A percentile compares a stretch with the other conserved stretches of the same genome.
These are phyloP conservation scores for Coemansia sp. DNA, from an alignment of 192 early-diverging fungal species.

Conservation along the genomic window DNA sequence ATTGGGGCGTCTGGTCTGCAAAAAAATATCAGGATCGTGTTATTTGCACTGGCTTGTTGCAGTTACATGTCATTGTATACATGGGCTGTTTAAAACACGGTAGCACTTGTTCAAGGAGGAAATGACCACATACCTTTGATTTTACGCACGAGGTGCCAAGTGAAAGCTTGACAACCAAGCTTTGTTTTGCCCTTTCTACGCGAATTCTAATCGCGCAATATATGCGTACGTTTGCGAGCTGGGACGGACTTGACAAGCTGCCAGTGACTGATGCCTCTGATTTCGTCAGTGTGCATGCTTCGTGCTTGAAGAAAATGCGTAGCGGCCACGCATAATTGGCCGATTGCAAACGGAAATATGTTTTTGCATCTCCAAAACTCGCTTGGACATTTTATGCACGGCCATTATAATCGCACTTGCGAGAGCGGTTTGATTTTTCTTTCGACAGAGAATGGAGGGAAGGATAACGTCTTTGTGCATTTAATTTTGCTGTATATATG, in stretches of 20 bases:
- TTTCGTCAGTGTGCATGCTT: not conserved
- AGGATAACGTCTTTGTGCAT: constrained; percentile 3
- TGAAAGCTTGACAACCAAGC: not conserved
- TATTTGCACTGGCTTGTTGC: too few species aligned
- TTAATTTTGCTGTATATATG: not conserved
- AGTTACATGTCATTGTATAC: too few species aligned
- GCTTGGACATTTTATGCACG: not conserved
- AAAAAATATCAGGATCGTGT: not conserved
- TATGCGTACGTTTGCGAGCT: too few species aligned
- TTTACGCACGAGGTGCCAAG: too few species aligned
- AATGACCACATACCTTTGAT: too few species aligned
- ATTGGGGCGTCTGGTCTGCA: not conserved
- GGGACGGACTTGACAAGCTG: too few species aligned
- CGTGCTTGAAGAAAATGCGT: not conserved
- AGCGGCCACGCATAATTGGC: not conserved
- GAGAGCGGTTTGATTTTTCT: not conserved
- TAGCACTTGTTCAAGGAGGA: too few species aligned
- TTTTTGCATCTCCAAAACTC: not conserved
- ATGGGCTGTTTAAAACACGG: too few species aligned
- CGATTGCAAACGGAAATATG: not conserved
- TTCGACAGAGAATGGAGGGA: not conserved
- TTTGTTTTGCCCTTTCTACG: too few species aligned
- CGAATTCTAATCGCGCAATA: too few species aligned
- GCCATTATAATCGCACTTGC: not conserved
- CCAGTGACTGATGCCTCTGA: not conserved